Base-by-base conservation (phyloP, 768 basidiomycete genomes). In the Auriscalpium vulgare region DNA sequence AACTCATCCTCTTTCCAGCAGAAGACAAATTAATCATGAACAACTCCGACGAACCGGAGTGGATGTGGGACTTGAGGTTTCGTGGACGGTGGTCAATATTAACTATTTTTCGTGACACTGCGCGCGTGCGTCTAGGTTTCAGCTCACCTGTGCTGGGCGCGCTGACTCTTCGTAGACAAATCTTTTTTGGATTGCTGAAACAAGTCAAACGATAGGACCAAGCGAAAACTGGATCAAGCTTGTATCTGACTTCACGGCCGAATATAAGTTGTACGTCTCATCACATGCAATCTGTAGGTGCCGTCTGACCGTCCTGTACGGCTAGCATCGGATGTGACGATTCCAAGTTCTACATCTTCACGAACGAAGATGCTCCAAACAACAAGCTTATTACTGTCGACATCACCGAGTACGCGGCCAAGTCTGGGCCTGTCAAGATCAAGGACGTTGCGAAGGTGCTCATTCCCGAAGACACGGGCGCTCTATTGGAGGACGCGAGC, bases 191-290 rank as follows among this genome's bases (percentile, higher is more conserved):
- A 75, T 91, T 46, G 79, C 85, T 8, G 82, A 89, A 59, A 73
- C 88, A 8, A 65, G 78, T 47, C 71, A 79, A 54, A 73, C 78
- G 54, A 84, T 89, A 23, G 82, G 80, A 9, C 74, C 74, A 51
- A 74, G 85, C 56, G 79, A 91, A 64, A 75, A 79, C 59, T 92
- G 89, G 88, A 74, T 76, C 58, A 88, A 87, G 68, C 59, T 92
- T 37, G 69, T 88, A 46, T 69, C 88, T 62, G 74, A 81, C 17
- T 91, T 82, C 67, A 81, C 83, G 6, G 79, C 84, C 1, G 77
- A 80, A 66, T 90, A 84, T 62, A 70, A 73, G 10, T 69, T 83
- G 87, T 89, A 71, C 56, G 84, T 67, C 29, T 29, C 29, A 29
- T 36, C 9, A 14, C 17, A 2, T 16, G 9, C 47, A 37, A 46